Evolutionary conservation across 2,329 filamentous ascomycete genomes (phyloP).

Genomic region (Cladosporium velox): DNA sequence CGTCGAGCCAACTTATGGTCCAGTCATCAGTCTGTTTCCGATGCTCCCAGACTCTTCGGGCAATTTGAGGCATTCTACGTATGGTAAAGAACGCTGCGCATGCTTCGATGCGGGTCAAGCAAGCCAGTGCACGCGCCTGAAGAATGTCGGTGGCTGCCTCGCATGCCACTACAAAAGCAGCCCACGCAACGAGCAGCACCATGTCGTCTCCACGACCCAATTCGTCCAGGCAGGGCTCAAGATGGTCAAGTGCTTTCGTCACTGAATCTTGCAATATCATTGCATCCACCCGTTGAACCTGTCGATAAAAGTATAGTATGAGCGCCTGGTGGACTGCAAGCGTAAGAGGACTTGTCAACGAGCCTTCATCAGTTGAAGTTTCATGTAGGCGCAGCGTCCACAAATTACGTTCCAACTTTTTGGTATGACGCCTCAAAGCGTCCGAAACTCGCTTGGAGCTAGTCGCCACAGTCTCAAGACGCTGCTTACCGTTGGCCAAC

Average conservation of each 20-base stretch:
- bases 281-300: slow-evolving; percentile 7
- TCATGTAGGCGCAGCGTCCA: slow-evolving; percentile 1
- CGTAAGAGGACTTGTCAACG: not conserved
- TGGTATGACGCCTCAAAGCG: slow-evolving; percentile 11
- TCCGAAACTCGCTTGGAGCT: slow-evolving; percentile 9
- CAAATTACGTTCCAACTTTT: slow-evolving; percentile 9
- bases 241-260: not conserved
- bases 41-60: slow-evolving; percentile 5
- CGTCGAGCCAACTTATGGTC: slow-evolving; percentile 12
- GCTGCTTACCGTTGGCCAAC: slow-evolving; percentile 10
- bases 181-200: slow-evolving; percentile 9
- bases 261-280: slow-evolving; percentile 12
- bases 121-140: slow-evolving; percentile 6
- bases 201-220: slow-evolving; percentile 2
- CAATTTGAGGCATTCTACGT: slow-evolving; percentile 7
- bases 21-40: slow-evolving; percentile 2
- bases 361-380: not conserved
- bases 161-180: slow-evolving; percentile 9
- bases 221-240: not conserved
- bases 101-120: not conserved
- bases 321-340: slow-evolving; percentile 7
- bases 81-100: slow-evolving; percentile 9
- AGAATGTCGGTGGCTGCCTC: slow-evolving; percentile 1
- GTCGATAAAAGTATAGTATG: slow-evolving; percentile 11
- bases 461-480: not conserved